These are phyloP conservation scores for Fraxinus latifolia DNA, from an alignment of 305 asterid species.

Conservation along the genomic window DNA sequence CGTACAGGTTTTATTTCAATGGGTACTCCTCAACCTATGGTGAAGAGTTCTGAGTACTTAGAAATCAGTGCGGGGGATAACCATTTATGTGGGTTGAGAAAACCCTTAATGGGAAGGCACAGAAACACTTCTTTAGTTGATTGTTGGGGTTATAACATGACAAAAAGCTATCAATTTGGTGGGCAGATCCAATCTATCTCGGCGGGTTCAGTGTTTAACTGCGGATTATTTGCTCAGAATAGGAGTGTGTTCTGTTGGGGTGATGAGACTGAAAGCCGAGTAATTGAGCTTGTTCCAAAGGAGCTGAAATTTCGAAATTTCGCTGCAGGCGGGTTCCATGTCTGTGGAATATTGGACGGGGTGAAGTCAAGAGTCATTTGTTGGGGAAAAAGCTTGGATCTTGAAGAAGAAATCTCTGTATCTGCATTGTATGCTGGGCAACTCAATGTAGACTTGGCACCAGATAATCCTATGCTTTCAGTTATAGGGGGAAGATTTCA, in stretches of 20 bases:
- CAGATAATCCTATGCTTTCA: constrained; percentile 35
- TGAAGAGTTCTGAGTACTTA: constrained; percentile 31
- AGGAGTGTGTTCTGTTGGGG: constrained; percentile 50
- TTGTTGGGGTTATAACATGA: constrained; percentile 55
- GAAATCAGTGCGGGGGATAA: constrained; percentile 50
- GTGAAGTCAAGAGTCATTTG: constrained; percentile 32
- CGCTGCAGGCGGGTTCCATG: constrained; percentile 53
- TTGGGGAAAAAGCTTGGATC: constrained; percentile 47
- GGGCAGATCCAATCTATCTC: constrained; percentile 42
- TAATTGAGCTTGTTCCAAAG: constrained; percentile 32
- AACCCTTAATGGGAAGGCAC: constrained; percentile 39
- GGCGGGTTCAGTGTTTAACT: constrained; percentile 43
- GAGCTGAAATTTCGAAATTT: constrained; percentile 35
- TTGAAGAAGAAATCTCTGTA: constrained; percentile 34
- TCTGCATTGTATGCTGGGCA: constrained; percentile 15
- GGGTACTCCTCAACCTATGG: constrained; percentile 49
- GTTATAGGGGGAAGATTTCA: constrained; percentile 47
- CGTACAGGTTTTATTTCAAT: constrained; percentile 35
- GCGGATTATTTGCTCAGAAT: constrained; percentile 42
- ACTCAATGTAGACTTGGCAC: constrained; percentile 35
- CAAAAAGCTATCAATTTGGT: constrained; percentile 30
- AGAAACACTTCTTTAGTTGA: constrained; percentile 41
- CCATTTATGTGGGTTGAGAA: constrained; percentile 44
- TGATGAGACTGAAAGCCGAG: constrained; percentile 40
- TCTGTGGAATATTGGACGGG: constrained; percentile 43